Evolutionary conservation across 306 rosid genomes (phyloP), one percentile per base, ranked within the genome.

Genomic region (Malus domestica): DNA sequence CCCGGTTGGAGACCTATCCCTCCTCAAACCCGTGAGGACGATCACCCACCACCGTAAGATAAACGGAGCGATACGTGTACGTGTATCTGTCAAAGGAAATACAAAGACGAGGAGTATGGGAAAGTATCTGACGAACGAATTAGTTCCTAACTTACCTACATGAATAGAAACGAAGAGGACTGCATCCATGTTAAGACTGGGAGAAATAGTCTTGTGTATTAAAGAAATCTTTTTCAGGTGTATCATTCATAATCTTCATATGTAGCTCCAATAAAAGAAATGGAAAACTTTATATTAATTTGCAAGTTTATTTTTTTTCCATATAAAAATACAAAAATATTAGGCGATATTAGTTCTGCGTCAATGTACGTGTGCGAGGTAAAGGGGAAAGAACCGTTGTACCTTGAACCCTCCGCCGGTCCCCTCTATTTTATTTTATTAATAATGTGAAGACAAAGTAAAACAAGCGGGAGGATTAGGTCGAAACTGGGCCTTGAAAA

Each of bases 1-100:
- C 99, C 96, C 15, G 91, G 81, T 59, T 96, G 99, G 99, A 89
- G 86, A 76, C 89, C 99, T 13, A 68, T 80, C 68, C 98, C 98
- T 14, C 99, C 99, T 78, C 98, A 87, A 80, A 83, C 85, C 20
- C 72, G 91, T 1, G 92, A 80, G 51, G 98, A 92, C 58, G 99
- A 96, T 80, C 99, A 87, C 80, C 99, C 97, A 52, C 93, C 96
- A 65, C 83, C 83, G 76, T 92, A 7, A 7, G 42, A 38, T 83
- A 92, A 84, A 58, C 33, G 32, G 30, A 1, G 67, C 57, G 1
- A 42, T 14, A 57, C 3, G 1, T n/a, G 35, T 0, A 9, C 4
- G 2, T 55, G n/a, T n/a, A 9, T 16, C 42, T 11, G 25, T 73
- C 76, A 73, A 15, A 15, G 16, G 52, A 46, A 46, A 46, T 14